phyloP scores from a whole-genome alignment of 108 stramenopile genomes.

The Skeletonema grethae region DNA sequence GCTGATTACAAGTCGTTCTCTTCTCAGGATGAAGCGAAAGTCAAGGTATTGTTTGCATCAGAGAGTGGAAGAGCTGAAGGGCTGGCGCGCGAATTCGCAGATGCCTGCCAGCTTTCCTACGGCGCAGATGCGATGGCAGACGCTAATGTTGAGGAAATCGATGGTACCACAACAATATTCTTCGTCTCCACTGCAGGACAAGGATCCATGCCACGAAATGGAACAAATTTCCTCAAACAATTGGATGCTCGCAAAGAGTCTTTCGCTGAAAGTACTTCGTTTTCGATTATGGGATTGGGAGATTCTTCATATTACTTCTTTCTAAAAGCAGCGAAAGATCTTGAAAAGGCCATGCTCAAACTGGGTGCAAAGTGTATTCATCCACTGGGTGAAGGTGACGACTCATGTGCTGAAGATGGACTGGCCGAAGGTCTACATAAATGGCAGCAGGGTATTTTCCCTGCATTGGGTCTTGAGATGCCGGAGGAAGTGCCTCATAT shows the following conservation, averaged over 20 bases:
- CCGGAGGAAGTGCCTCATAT: slow-evolving; percentile 69
- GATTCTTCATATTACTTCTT: slow-evolving; percentile 70
- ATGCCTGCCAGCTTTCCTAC: slow-evolving; percentile 57
- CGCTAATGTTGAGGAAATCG: slow-evolving; percentile 56
- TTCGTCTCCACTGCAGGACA: slow-evolving; percentile 67
- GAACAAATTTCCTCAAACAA: slow-evolving; percentile 49
- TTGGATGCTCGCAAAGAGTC: slow-evolving; percentile 51
- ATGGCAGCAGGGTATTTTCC: slow-evolving; percentile 61
- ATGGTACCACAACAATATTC: slow-evolving; percentile 61
- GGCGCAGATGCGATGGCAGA: slow-evolving; percentile 61
- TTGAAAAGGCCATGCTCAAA: slow-evolving; percentile 47
- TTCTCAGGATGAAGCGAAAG: slow-evolving; percentile 51
- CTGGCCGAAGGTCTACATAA: slow-evolving; percentile 57
- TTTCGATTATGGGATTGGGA: slow-evolving; percentile 58
- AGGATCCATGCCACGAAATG: slow-evolving; percentile 67
- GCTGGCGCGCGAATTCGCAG: slow-evolving; percentile 63
- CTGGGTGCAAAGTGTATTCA: slow-evolving; percentile 54
- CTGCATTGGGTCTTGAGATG: slow-evolving; percentile 47
- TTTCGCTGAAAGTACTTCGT: slow-evolving; percentile 55
- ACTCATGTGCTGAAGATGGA: slow-evolving; percentile 54
- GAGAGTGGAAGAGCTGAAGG: slow-evolving; percentile 62
- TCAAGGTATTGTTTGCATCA: slow-evolving; percentile 60
- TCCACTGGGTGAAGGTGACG: slow-evolving; percentile 57
- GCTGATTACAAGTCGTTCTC: slow-evolving; percentile 63
- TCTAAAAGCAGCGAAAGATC: slow-evolving; percentile 58